phyloP scores from a whole-genome alignment of 164 flowering plant genomes.

The Amborella trichopoda region DNA sequence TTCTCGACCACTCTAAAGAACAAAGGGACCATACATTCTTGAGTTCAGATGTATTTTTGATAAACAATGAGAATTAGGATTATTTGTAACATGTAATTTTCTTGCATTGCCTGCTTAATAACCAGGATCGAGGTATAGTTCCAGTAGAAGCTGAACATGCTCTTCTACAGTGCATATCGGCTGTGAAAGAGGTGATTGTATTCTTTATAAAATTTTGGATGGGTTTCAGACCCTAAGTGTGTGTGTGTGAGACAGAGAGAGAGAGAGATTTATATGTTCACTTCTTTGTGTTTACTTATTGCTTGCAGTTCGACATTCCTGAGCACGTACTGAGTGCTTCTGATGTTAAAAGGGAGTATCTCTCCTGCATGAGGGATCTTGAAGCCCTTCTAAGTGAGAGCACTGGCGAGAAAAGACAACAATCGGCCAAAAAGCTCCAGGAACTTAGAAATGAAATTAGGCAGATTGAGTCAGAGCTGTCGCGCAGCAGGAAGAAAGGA shows the following conservation, averaged over 20 bases:
- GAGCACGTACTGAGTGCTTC: constrained; percentile 16
- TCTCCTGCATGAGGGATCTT: constrained; percentile 47
- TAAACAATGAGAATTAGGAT: no score
- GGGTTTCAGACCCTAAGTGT: not conserved
- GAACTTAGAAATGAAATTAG: constrained; percentile 47
- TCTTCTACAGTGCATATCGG: constrained; percentile 37
- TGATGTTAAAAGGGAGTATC: constrained; percentile 32
- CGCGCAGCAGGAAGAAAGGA: constrained; percentile 9
- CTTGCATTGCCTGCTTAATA: no score
- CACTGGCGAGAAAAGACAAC: not conserved
- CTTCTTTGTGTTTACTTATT: no score
- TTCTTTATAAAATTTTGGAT: not conserved
- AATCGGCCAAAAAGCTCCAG: constrained; percentile 10
- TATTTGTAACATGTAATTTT: no score
- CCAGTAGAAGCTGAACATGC: constrained; percentile 34
- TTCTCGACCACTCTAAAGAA: no score
- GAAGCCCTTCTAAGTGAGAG: constrained; percentile 16
- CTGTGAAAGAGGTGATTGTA: constrained; percentile 73
- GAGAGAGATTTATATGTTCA: no score
- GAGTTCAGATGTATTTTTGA: no score
- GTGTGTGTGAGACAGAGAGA: no score
- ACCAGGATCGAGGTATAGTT: constrained; percentile 18
- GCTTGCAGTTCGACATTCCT: constrained; percentile 25
- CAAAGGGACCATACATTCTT: no score
- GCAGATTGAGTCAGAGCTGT: constrained; percentile 34